Evolutionary conservation across 1,284 basidiomycete species (phyloP).

Genomic region (Ustilago hordei): DNA sequence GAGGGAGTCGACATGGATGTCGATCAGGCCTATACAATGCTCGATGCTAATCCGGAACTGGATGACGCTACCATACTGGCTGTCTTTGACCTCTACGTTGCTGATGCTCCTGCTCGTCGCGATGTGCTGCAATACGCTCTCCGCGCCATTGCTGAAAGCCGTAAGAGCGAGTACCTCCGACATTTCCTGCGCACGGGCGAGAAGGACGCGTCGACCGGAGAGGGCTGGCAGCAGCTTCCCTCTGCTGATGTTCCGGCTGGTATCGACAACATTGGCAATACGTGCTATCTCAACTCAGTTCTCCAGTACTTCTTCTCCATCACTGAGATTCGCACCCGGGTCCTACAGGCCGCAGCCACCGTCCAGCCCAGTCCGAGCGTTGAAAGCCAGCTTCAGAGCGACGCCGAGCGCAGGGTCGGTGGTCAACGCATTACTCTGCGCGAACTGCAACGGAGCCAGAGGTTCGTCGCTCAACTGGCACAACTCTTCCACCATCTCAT

Average conservation of each 20-base stretch:
- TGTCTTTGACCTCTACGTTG: slow-evolving; percentile 79
- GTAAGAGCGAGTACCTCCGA: slow-evolving; percentile 79
- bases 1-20: slow-evolving; percentile 73
- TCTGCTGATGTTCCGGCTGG: slow-evolving; percentile 82
- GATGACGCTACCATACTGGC: slow-evolving; percentile 82
- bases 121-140: slow-evolving; percentile 69
- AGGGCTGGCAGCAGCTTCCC: slow-evolving; percentile 53
- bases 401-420: slow-evolving; percentile 75
- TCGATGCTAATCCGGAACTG: slow-evolving; percentile 78
- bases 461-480: slow-evolving; percentile 81
- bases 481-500: slow-evolving; percentile 83
- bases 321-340: slow-evolving; percentile 82
- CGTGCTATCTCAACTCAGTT: slow-evolving; percentile 89
- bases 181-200: slow-evolving; percentile 78
- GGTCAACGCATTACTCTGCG: slow-evolving; percentile 82
- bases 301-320: slow-evolving; percentile 96
- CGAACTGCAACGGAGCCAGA: slow-evolving; percentile 84
- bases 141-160: slow-evolving; percentile 74
- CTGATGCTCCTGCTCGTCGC: slow-evolving; percentile 72
- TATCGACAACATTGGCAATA: slow-evolving; percentile 91
- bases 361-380: slow-evolving; percentile 71
- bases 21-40: slow-evolving; percentile 78
- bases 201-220: slow-evolving; percentile 46
- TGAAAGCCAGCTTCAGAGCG: slow-evolving; percentile 1
- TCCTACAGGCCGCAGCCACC: slow-evolving; percentile 74